phyloP scores from a whole-genome alignment of 176 grass and related monocot genomes.

The Poa annua region DNA sequence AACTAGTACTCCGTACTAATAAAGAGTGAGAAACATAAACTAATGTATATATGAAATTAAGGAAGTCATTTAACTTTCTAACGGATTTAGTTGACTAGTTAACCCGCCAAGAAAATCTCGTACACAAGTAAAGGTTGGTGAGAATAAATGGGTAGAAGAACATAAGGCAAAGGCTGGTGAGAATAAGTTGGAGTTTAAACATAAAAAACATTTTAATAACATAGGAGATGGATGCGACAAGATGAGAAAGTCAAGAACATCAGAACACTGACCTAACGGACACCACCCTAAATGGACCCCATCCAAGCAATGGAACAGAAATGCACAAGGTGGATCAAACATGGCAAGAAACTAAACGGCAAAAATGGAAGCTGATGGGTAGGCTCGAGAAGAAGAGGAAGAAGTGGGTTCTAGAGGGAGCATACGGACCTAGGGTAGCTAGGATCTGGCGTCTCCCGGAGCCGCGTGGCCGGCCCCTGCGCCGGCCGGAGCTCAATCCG shows the following conservation, averaged over 20 bases:
- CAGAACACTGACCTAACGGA: slow-evolving; percentile 1
- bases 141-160: background rate
- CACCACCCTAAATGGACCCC: slow-evolving; percentile 15
- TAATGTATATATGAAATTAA: background rate
- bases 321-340: slow-evolving; percentile 37
- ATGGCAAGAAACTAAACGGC: slow-evolving; percentile 19
- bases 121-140: background rate
- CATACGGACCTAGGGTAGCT: slow-evolving; percentile 64
- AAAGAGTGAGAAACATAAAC: background rate
- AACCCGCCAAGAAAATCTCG: background rate
- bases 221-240: slow-evolving; percentile 29
- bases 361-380: slow-evolving; percentile 9
- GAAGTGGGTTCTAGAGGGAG: slow-evolving; percentile 13
- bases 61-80: background rate
- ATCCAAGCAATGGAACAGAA: slow-evolving; percentile 42
- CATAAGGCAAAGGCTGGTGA: slow-evolving; percentile 10
- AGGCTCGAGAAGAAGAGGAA: background rate
- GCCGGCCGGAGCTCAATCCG: slow-evolving; percentile 52
- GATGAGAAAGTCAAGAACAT: slow-evolving; percentile 28
- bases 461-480: slow-evolving; percentile 77
- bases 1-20: background rate
- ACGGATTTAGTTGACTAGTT: background rate
- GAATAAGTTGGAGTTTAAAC: background rate
- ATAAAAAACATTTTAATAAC: background rate
- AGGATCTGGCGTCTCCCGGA: slow-evolving; percentile 93